Evolutionary conservation across 192 early-diverging fungal genomes (phyloP).

Genomic region (Mortierella alpina): DNA sequence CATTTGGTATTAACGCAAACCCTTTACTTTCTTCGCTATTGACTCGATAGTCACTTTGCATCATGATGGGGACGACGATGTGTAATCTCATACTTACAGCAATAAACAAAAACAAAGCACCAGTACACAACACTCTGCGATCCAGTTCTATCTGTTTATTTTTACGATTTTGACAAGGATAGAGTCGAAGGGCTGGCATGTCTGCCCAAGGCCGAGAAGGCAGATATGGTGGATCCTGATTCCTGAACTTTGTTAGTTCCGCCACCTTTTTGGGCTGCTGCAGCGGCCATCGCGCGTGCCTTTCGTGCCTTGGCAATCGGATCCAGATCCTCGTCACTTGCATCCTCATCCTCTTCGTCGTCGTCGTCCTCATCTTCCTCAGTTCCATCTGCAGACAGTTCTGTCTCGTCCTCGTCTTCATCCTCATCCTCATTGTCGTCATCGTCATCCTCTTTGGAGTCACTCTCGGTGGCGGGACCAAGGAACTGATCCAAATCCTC

Average conservation of each 20-base stretch:
- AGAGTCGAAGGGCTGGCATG: conserved; percentile 19
- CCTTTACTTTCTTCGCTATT: conserved; percentile 2
- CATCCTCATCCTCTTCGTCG: conserved; percentile 9
- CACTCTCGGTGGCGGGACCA: conserved; percentile 33
- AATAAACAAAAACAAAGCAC: conserved; percentile 10
- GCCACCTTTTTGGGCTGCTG: not conserved
- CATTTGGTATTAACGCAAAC: not conserved
- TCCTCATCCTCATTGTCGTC: conserved; percentile 10
- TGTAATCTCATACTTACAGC: conserved; percentile 13
- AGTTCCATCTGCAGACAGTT: conserved; percentile 12
- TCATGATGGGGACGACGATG: conserved; percentile 66
- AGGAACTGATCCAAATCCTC: conserved; percentile 39
- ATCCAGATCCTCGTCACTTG: conserved; percentile 35
- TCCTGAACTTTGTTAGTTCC: not conserved
- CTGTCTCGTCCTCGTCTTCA: not conserved
- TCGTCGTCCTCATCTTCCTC: not conserved
- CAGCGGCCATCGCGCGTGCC: conserved; percentile 20
- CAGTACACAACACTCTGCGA: not conserved
- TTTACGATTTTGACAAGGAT: conserved; percentile 9
- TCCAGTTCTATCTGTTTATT: not conserved
- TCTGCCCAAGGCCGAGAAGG: conserved; percentile 33
- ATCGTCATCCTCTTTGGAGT: conserved; percentile 20
- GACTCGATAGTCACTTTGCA: conserved; percentile 63
- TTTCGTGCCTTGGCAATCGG: conserved; percentile 41
- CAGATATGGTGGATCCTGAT: conserved; percentile 32